phyloP scores from a whole-genome alignment of 1,139 yeast genomes.

The Hanseniaspora gamundiae region DNA sequence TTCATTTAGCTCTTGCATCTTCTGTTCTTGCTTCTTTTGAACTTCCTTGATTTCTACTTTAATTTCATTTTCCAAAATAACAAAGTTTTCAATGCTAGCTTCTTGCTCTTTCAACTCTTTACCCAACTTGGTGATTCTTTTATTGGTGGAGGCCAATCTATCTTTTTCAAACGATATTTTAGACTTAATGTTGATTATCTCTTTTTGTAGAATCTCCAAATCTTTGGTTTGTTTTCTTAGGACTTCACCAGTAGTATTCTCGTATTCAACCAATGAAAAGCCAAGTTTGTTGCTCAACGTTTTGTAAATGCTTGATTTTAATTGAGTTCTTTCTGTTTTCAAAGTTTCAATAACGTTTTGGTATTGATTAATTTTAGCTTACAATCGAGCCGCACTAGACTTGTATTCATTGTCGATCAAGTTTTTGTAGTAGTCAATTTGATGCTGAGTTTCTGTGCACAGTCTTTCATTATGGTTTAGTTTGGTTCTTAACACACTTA shows the following conservation, averaged over 20 bases:
- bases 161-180: slow-evolving; percentile 50
- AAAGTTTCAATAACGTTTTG: slow-evolving; percentile 17
- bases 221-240: slow-evolving; percentile 52
- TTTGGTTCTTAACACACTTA: slow-evolving; percentile 41
- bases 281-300: slow-evolving; percentile 44
- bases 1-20: slow-evolving; percentile 14
- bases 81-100: background rate
- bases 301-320: slow-evolving; percentile 37
- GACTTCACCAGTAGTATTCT: slow-evolving; percentile 50
- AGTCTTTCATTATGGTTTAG: slow-evolving; percentile 38
- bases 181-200: slow-evolving; percentile 48
- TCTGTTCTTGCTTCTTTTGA: slow-evolving; percentile 13
- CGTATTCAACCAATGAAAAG: slow-evolving; percentile 55
- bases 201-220: slow-evolving; percentile 46
- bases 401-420: slow-evolving; percentile 26
- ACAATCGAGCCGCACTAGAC: slow-evolving; percentile 19
- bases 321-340: slow-evolving; percentile 25
- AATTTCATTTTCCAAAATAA: slow-evolving; percentile 1
- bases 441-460: slow-evolving; percentile 42
- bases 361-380: slow-evolving; percentile 13
- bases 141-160: slow-evolving; percentile 17
- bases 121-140: slow-evolving; percentile 14
- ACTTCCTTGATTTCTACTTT: slow-evolving; percentile 12
- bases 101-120: slow-evolving; percentile 19
- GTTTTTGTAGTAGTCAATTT: slow-evolving; percentile 39